Conservation (phyloP, 305 asterid species). For the Salvia sclarea region DNA sequence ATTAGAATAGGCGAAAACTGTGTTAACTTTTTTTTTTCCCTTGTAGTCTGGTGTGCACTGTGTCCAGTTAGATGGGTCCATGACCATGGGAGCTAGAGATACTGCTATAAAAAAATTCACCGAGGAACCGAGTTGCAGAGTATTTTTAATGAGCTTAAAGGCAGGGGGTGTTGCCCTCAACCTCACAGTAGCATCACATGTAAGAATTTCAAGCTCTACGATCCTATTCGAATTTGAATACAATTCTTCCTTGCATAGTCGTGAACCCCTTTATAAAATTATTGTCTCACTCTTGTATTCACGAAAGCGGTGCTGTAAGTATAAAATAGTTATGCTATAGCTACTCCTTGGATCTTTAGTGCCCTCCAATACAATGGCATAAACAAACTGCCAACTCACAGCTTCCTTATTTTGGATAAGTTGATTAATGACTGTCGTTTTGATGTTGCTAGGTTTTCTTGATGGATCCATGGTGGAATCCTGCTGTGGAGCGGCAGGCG, state of each 20-base stretch:
- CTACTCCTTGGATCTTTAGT: not conserved
- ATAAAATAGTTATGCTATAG: not conserved
- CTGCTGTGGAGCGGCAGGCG: conserved; percentile 95
- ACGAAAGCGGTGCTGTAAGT: not conserved
- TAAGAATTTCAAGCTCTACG: conserved; percentile 31
- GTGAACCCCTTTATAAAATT: conserved; percentile 4
- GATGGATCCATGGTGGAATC: conserved; percentile 99
- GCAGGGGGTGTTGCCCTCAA: conserved; percentile 97
- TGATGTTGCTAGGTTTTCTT: conserved; percentile 63
- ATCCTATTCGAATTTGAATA: not conserved
- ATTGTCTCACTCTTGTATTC: not conserved
- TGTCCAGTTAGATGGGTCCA: conserved; percentile 83
- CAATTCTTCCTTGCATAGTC: not conserved
- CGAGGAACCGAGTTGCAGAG: conserved; percentile 78
- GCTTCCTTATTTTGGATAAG: not conserved
- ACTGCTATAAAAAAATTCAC: conserved; percentile 74
- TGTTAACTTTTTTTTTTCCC: conserved; percentile 30
- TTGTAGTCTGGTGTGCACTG: conserved; percentile 75
- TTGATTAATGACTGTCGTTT: conserved; percentile 3
- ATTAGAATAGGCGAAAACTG: not conserved
- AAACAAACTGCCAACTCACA: not conserved
- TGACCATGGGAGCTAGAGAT: conserved; percentile 82
- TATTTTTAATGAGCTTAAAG: conserved; percentile 90
- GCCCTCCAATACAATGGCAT: not conserved
- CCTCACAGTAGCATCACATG: conserved; percentile 93